These are phyloP conservation scores for Erucastrum elatum DNA, from an alignment of 345 rosid genomes.

Conservation along the genomic window DNA sequence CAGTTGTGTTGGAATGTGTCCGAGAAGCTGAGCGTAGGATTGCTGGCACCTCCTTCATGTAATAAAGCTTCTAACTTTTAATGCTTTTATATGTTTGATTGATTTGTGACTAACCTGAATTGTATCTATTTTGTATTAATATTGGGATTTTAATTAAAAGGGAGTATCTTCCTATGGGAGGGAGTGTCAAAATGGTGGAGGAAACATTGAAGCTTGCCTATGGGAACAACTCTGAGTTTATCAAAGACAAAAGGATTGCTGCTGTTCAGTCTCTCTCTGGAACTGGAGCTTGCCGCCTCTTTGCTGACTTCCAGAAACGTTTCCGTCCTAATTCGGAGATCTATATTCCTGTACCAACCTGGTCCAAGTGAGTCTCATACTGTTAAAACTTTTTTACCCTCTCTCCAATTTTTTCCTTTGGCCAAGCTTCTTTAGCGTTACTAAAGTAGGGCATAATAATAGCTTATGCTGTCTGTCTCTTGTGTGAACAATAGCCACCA, in stretches of 20 bases:
- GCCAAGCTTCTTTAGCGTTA: conserved; percentile 13
- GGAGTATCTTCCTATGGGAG: conserved; percentile 99
- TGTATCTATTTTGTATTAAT: too few species aligned
- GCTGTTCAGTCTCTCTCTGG: conserved; percentile 93
- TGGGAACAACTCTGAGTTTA: conserved; percentile 75
- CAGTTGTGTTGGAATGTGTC: conserved; percentile 84
- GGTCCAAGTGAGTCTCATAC: conserved; percentile 73
- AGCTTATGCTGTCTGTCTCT: conserved; percentile 10
- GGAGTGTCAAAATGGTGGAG: conserved; percentile 85
- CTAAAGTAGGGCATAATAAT: background rate
- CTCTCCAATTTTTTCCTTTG: too few species aligned
- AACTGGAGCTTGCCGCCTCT: conserved; percentile 92
- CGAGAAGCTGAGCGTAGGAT: conserved; percentile 88
- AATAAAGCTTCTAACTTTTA: conserved; percentile 40
- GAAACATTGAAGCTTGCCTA: conserved; percentile 91
- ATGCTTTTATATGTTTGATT: too few species aligned
- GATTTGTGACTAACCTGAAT: too few species aligned
- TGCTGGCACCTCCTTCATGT: conserved; percentile 76
- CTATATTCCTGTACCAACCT: conserved; percentile 89
- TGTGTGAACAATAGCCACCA: conserved; percentile 69
- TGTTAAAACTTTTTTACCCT: too few species aligned
- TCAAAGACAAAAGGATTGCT: conserved; percentile 84
- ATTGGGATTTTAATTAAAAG: conserved; percentile 31
- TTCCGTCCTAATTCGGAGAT: conserved; percentile 83
- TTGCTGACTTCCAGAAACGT: conserved; percentile 95